Evolutionary conservation across 441 rosid genomes (phyloP).

Genomic region (Gossypium gossypioides): DNA sequence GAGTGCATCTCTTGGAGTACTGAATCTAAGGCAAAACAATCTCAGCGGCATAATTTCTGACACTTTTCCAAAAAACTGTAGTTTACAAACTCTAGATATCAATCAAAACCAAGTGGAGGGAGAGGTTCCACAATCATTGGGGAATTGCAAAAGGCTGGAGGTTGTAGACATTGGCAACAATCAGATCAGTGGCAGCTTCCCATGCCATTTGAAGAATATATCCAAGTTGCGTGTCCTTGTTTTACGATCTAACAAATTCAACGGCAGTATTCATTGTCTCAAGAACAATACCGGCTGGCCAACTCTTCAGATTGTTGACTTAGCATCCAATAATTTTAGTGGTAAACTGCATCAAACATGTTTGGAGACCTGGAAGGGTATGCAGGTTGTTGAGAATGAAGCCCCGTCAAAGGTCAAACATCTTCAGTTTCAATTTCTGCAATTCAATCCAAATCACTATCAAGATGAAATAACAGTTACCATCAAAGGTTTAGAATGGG

Average conservation of each 20-base stretch:
- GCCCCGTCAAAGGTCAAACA: constrained; percentile 2
- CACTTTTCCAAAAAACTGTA: neutral
- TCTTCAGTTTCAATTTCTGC: constrained; percentile 9
- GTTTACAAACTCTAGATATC: constrained; percentile 20
- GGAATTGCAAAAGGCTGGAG: neutral
- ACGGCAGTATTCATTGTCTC: constrained; percentile 28
- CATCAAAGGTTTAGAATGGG: constrained; percentile 37
- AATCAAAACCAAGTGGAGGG: constrained; percentile 18
- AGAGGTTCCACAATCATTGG: constrained; percentile 21
- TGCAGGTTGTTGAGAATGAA: constrained; percentile 25
- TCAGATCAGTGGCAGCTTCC: constrained; percentile 20
- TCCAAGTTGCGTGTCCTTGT: neutral
- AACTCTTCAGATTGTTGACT: neutral
- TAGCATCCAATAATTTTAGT: no score
- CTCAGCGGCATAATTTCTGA: constrained; percentile 7
- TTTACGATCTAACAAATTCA: constrained; percentile 11
- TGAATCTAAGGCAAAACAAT: neutral
- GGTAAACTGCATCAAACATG: neutral
- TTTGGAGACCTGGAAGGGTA: constrained; percentile 35
- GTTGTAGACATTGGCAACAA: constrained; percentile 31
- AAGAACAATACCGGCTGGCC: constrained; percentile 20
- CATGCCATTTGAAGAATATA: constrained; percentile 19
- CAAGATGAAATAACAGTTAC: constrained; percentile 38
- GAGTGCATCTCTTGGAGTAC: neutral
- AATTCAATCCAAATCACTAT: constrained; percentile 7